These are phyloP conservation scores for Boletus insuetus DNA, from an alignment of 768 basidiomycete species.

Conservation along the genomic window DNA sequence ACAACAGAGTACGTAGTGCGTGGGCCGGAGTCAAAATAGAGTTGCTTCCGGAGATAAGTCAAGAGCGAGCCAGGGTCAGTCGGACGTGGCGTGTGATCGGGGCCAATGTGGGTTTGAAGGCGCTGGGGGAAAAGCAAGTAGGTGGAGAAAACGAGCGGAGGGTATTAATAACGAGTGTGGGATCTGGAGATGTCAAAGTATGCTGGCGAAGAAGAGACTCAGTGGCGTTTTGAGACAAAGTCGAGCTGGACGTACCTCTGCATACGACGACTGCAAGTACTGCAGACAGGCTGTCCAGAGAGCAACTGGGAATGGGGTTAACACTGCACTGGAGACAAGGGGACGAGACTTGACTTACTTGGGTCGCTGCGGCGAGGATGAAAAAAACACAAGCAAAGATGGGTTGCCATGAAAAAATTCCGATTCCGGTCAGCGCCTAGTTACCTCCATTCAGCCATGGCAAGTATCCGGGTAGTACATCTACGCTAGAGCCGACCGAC, in stretches of 20 bases:
- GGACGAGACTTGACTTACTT: no score
- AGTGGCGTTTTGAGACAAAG: no score
- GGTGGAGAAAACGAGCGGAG: slow-evolving; percentile 4
- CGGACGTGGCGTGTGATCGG: slow-evolving; percentile 11
- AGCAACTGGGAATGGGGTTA: not conserved
- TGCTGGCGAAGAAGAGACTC: not conserved
- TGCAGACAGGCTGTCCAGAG: slow-evolving; percentile 1
- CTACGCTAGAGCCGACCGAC: no score
- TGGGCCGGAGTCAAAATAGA: slow-evolving; percentile 19
- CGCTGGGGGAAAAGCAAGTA: not conserved
- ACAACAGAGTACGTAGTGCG: slow-evolving; percentile 15
- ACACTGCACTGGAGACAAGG: not conserved
- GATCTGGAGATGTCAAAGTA: not conserved
- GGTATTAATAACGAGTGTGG: slow-evolving; percentile 13
- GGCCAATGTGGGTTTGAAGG: slow-evolving; percentile 6
- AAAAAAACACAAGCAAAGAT: no score
- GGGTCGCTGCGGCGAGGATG: no score
- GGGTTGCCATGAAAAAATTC: no score
- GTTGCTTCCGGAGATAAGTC: slow-evolving; percentile 5
- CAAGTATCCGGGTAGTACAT: no score
- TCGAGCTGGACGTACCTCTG: slow-evolving; percentile 11
- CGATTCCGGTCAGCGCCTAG: no score
- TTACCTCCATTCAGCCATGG: no score
- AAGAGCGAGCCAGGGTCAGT: not conserved
- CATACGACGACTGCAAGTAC: slow-evolving; percentile 10